Evolutionary conservation across 768 basidiomycete species (phyloP), one percentile per base, ranked within the genome.

Genomic region (Leccinum obscurum): DNA sequence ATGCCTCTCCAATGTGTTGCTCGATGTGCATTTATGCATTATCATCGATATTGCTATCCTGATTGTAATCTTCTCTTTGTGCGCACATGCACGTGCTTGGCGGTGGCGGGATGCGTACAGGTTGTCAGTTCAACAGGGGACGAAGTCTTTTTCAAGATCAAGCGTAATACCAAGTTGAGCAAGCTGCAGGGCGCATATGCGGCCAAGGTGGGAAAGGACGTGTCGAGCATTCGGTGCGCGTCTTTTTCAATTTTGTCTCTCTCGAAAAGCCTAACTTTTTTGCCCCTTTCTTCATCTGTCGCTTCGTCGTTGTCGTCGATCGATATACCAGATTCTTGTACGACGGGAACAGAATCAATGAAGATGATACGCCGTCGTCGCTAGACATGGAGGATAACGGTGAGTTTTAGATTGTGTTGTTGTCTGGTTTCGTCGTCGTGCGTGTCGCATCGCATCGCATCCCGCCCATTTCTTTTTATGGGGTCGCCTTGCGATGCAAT

Each of bases 61-160:
- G 41, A 10, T 37, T 37, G 14, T 37, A 6, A 37, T 44, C 41
- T n/a, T 44, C 17, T n/a, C 20, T n/a, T 44, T 28, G 30, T 39
- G 14, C 46, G 28, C 32, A 15, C 26, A 14, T 22, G 32, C 30
- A 17, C 51, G 26, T 24, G 13, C 34, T 13, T 22, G 22, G 48
- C 13, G 48, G 48, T 22, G 22, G 48, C 22, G 24, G 22, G 24
- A 24, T 26, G 28, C 20, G 1, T 1, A 5, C 13, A 93, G 92
- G 92, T 93, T 52, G 83, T 88, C 50, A 87, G 84, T 65, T 81
- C 89, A 39, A 73, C 77, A 13, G 92, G 92, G 59, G 92, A 95
- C 35, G 93, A 95, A 73, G 92, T 96, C 28, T 96, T 90, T 77
- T 97, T 97, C 84, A 96, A 97, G 83, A 95, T 97, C 78, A 97